These are phyloP conservation scores for Lipomyces lipofer DNA, from an alignment of 805 yeast species.

Conservation along the genomic window DNA sequence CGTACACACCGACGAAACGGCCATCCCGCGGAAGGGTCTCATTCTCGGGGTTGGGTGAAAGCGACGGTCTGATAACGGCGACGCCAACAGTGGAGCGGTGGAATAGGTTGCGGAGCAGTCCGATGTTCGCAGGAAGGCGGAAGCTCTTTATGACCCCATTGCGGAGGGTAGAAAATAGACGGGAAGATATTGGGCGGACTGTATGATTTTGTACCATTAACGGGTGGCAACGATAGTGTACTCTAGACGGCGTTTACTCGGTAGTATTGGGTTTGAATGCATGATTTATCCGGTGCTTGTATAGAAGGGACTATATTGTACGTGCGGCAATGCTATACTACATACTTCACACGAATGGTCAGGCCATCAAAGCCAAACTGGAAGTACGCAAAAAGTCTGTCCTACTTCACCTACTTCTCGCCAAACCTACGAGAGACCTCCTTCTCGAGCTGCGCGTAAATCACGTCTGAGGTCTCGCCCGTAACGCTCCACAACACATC, in stretches of 20 bases:
- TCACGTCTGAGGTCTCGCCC: conserved; percentile 82
- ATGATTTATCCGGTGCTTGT: too few relatives aligned
- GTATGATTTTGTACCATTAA: neutral
- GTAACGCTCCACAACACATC: conserved; percentile 53
- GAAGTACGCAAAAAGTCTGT: too few relatives aligned
- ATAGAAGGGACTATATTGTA: too few relatives aligned
- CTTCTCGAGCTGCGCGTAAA: conserved; percentile 66
- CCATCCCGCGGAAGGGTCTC: neutral
- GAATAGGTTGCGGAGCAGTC: conserved; percentile 27
- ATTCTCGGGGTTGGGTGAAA: neutral
- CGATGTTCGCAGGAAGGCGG: conserved; percentile 27
- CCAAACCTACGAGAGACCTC: conserved; percentile 43
- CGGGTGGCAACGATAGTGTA: neutral
- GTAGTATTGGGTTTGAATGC: too few relatives aligned
- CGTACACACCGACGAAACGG: conserved; percentile 13
- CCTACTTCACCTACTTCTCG: too few relatives aligned
- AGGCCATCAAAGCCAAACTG: too few relatives aligned
- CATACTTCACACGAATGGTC: too few relatives aligned
- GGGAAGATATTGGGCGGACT: neutral
- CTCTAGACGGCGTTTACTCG: too few relatives aligned
- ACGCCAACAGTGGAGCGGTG: conserved; percentile 26
- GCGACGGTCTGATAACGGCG: neutral
- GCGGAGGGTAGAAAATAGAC: neutral
- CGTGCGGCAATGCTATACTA: too few relatives aligned
- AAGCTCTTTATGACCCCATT: conserved; percentile 24